Conservation (phyloP, 2,329 filamentous ascomycete species). For the Verticillium tricorpus region DNA sequence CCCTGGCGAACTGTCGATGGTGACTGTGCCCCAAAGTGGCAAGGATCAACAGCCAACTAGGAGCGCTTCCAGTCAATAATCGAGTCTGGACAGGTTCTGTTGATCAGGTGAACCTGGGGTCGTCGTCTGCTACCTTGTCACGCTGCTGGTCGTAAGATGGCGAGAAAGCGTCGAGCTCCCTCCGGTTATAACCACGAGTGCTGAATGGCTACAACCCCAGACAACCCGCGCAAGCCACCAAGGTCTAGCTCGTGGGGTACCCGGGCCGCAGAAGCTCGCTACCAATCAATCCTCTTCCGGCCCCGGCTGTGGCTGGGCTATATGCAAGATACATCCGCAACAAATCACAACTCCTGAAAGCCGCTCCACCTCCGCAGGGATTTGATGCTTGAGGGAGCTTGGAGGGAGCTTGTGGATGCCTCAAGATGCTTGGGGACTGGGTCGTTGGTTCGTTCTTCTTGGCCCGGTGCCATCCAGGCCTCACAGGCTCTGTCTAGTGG, state of each 20-base stretch:
- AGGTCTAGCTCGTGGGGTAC: neutral
- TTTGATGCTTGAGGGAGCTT: neutral
- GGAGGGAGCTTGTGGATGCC: neutral
- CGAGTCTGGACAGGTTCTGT: neutral
- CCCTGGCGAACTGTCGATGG: neutral
- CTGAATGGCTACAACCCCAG: neutral
- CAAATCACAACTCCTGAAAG: neutral
- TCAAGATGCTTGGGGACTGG: neutral
- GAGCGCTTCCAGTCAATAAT: neutral
- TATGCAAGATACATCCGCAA: neutral
- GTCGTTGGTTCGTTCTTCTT: neutral
- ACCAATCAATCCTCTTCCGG: neutral
- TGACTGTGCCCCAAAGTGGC: neutral
- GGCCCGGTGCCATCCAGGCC: neutral
- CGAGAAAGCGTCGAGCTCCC: neutral
- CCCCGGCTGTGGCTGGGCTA: neutral
- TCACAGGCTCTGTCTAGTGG: neutral
- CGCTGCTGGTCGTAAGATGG: neutral
- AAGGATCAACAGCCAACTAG: neutral
- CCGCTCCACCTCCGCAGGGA: neutral
- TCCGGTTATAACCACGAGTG: neutral
- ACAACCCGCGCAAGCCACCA: neutral
- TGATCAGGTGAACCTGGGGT: neutral
- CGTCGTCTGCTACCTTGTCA: neutral
- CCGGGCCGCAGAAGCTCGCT: neutral